Conservation (phyloP, 768 basidiomycete genomes). For the Boletellus ananas region DNA sequence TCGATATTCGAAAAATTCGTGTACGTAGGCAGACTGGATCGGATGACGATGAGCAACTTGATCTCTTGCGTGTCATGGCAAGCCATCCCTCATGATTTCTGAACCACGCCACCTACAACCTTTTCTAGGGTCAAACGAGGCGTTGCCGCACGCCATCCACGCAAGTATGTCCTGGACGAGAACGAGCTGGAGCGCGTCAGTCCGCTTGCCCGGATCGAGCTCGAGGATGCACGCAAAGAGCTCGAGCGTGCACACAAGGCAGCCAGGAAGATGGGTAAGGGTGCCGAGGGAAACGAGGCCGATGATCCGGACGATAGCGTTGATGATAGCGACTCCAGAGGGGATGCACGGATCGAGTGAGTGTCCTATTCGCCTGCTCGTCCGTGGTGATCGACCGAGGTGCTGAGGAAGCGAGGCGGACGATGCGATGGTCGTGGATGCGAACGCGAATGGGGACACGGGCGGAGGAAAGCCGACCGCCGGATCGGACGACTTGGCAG, state of each 20-base stretch:
- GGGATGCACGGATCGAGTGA: conserved; percentile 83
- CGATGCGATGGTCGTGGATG: conserved; percentile 63
- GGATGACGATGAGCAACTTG: conserved; percentile 45
- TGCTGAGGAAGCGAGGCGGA: conserved; percentile 41
- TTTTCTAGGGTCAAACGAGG: conserved; percentile 72
- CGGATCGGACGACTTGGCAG: conserved; percentile 59
- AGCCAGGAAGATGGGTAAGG: conserved; percentile 65
- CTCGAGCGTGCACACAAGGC: conserved; percentile 78
- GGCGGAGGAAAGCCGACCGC: conserved; percentile 12
- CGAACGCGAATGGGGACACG: conserved; percentile 10
- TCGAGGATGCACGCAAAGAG: conserved; percentile 87
- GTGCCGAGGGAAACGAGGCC: conserved; percentile 61
- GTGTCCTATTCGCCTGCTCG: conserved; percentile 32
- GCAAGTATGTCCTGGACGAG: conserved; percentile 88
- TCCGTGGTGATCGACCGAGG: conserved; percentile 12
- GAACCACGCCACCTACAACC: not conserved
- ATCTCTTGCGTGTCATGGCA: conserved; percentile 69
- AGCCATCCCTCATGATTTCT: not conserved
- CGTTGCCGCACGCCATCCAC: conserved; percentile 66
- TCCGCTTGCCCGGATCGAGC: conserved; percentile 77
- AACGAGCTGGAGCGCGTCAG: conserved; percentile 87
- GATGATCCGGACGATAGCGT: conserved; percentile 48
- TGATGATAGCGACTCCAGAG: conserved; percentile 38
- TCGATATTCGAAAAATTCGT: conserved; percentile 4
- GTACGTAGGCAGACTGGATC: not conserved